Conservation (phyloP, 2,329 filamentous ascomycete species). For the Aspergillus vadensis region DNA sequence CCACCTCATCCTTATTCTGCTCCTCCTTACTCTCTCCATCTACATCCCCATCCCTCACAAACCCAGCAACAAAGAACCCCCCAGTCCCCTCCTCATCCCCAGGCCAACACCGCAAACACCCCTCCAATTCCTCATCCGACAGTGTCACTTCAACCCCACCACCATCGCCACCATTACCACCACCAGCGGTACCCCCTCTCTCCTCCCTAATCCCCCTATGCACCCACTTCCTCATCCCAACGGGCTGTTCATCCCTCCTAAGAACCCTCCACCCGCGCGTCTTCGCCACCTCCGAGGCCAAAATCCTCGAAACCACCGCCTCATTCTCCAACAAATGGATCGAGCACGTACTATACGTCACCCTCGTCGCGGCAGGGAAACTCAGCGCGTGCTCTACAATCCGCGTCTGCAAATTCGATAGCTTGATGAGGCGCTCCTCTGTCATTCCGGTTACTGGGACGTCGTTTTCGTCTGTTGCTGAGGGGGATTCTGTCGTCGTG, state of each 20-base stretch:
- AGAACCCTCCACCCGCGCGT: conserved; percentile 77
- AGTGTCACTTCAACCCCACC: conserved; percentile 25
- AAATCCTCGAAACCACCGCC: conserved; percentile 71
- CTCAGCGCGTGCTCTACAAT: conserved; percentile 81
- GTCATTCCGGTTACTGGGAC: conserved; percentile 47
- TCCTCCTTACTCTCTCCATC: conserved; percentile 18
- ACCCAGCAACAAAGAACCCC: conserved; percentile 93
- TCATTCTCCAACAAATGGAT: conserved; percentile 88
- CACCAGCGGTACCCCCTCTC: conserved; percentile 11
- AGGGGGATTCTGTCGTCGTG: conserved; percentile 18
- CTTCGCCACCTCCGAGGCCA: conserved; percentile 67
- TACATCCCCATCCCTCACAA: conserved; percentile 61
- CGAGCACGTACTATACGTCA: conserved; percentile 95
- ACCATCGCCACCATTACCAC: conserved; percentile 12
- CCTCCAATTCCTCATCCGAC: conserved; percentile 61
- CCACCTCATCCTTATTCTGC: conserved; percentile 22
- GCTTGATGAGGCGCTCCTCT: conserved; percentile 66
- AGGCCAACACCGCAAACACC: conserved; percentile 79
- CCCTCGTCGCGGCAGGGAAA: conserved; percentile 72
- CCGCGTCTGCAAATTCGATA: conserved; percentile 79
- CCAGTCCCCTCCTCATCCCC: conserved; percentile 82
- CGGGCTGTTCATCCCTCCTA: conserved; percentile 69
- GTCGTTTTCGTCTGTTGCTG: conserved; percentile 41
- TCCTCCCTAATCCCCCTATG: conserved; percentile 62
- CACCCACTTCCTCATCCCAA: conserved; percentile 74